Conservation (phyloP, 192 early-diverging fungal species). For the Cladochytrium replicatum region DNA sequence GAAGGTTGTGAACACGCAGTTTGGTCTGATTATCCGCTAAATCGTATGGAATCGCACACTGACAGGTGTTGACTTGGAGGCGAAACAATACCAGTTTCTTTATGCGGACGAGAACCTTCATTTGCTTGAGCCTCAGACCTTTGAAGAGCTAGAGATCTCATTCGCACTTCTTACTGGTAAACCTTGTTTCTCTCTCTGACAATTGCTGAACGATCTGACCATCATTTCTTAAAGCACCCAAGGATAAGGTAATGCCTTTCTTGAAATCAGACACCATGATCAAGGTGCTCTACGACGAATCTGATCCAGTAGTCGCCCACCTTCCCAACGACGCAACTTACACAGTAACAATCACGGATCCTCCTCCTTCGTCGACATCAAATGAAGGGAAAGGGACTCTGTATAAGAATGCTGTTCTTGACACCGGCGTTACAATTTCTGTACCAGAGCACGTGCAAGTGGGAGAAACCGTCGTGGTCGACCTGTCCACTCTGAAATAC, state of each 20-base stretch:
- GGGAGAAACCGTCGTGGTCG: constrained; percentile 65
- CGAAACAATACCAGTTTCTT: constrained; percentile 60
- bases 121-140: constrained; percentile 57
- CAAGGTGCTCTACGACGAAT: constrained; percentile 46
- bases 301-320: constrained; percentile 45
- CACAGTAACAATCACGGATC: constrained; percentile 6
- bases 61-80: constrained; percentile 37
- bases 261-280: constrained; percentile 44
- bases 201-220: not conserved
- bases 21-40: not conserved
- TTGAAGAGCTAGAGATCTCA: constrained; percentile 58
- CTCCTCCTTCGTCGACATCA: constrained; percentile 2
- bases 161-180: constrained; percentile 50
- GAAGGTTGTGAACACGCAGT: constrained; percentile 48
- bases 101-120: constrained; percentile 58
- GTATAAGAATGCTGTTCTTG: constrained; percentile 53
- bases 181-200: constrained; percentile 2
- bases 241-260: constrained; percentile 29
- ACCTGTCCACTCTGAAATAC: constrained; percentile 55
- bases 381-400: constrained; percentile 58
- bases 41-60: not conserved
- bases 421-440: constrained; percentile 52
- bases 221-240: constrained; percentile 8
- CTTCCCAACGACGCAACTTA: constrained; percentile 38
- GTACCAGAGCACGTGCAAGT: constrained; percentile 76